Evolutionary conservation across 1,284 basidiomycete genomes (phyloP).

Genomic region (Cryptococcus sp.): DNA sequence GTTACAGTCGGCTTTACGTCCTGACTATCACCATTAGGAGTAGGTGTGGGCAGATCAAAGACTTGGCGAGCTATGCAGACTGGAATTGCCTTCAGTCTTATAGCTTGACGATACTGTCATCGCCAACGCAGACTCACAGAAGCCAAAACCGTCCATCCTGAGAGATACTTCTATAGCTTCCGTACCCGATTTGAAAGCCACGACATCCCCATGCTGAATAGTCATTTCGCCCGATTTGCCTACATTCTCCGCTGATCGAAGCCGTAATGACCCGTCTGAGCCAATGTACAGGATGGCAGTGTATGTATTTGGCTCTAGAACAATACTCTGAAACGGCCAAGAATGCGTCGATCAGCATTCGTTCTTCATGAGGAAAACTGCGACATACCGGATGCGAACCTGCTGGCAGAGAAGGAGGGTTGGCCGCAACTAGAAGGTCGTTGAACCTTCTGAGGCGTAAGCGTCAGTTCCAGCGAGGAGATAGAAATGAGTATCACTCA

Average conservation of each 20-base stretch:
- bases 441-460: conserved; percentile 34
- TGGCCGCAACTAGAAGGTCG: conserved; percentile 34
- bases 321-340: conserved; percentile 10
- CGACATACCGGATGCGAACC: conserved; percentile 26
- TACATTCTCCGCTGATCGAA: conserved; percentile 12
- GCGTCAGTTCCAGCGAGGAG: conserved; percentile 4
- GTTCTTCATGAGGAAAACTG: not conserved
- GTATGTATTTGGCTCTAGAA: conserved; percentile 15
- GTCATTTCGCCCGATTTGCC: conserved; percentile 29
- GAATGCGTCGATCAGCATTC: not conserved
- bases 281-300: conserved; percentile 34
- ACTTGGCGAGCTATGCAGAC: conserved; percentile 28
- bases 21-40: not conserved
- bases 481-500: conserved; percentile 16
- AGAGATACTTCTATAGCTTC: conserved; percentile 35
- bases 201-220: conserved; percentile 46
- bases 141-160: conserved; percentile 41
- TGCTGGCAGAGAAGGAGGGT: conserved; percentile 26
- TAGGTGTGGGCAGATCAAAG: not conserved
- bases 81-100: not conserved
- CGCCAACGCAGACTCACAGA: conserved; percentile 23
- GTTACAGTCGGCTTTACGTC: not conserved
- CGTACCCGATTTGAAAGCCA: conserved; percentile 31
- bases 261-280: conserved; percentile 24
- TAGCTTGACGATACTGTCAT: not conserved